Evolutionary conservation across 805 yeast species (phyloP).

Genomic region (Pichia scutulata): DNA sequence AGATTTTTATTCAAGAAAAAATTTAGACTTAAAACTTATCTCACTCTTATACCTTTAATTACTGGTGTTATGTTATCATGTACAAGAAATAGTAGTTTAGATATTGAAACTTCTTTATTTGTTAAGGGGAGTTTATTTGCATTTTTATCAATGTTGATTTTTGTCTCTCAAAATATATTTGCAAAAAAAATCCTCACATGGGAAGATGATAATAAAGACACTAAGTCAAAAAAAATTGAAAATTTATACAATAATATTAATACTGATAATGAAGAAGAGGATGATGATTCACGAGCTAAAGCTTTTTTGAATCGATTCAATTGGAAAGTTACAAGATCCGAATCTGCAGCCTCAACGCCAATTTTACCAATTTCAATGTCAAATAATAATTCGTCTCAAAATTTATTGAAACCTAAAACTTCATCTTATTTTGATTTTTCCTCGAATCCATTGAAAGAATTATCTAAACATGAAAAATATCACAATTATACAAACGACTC

Average conservation of each 20-base stretch:
- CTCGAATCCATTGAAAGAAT: conserved; percentile 5
- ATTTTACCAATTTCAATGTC: conserved; percentile 26
- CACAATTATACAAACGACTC: conserved; percentile 6
- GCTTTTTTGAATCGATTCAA: conserved; percentile 23
- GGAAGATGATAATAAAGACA: conserved; percentile 21
- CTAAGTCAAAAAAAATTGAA: conserved; percentile 1
- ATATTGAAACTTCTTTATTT: conserved; percentile 21
- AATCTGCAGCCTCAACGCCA: conserved; percentile 30
- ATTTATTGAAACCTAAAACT: conserved; percentile 20
- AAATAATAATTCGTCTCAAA: conserved; percentile 14
- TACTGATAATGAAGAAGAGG: conserved; percentile 7
- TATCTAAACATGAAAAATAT: not conserved
- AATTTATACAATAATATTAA: conserved; percentile 1
- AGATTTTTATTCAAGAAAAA: conserved; percentile 48
- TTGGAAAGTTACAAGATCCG: conserved; percentile 23
- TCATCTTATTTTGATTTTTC: conserved; percentile 11
- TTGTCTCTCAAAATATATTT: conserved; percentile 72
- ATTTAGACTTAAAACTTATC: conserved; percentile 61
- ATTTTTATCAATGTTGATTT: conserved; percentile 52
- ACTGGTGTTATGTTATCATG: conserved; percentile 81
- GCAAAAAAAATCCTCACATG: conserved; percentile 66
- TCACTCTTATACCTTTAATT: conserved; percentile 72
- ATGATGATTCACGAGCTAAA: conserved; percentile 20
- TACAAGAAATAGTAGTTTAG: conserved; percentile 32
- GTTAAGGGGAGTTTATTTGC: conserved; percentile 42